phyloP scores from a whole-genome alignment of 805 yeast genomes.

The Wickerhamomyces tratensis region DNA sequence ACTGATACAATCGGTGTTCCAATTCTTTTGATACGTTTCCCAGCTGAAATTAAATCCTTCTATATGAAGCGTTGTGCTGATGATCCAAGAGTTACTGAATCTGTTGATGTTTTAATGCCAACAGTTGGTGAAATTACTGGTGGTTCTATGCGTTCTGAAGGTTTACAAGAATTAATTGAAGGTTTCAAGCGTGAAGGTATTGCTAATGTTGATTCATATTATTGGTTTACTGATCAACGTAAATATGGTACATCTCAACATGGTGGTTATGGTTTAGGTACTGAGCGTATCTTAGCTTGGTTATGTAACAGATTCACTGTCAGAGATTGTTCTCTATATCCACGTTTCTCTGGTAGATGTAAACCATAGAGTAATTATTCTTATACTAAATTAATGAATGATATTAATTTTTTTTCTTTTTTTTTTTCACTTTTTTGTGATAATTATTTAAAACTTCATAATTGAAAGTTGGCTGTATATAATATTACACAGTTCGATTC shows the following conservation, averaged over 20 bases:
- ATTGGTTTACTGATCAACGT: slow-evolving; percentile 95
- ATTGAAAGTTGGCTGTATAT: too few relatives aligned
- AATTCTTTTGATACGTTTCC: slow-evolving; percentile 87
- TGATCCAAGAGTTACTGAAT: slow-evolving; percentile 92
- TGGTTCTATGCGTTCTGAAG: slow-evolving; percentile 95
- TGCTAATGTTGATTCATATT: slow-evolving; percentile 62
- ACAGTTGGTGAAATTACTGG: slow-evolving; percentile 98
- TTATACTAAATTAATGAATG: neutral
- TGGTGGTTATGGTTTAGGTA: slow-evolving; percentile 98
- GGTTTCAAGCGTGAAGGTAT: slow-evolving; percentile 93
- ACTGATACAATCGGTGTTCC: slow-evolving; percentile 92
- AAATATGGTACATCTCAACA: slow-evolving; percentile 97
- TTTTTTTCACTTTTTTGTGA: too few relatives aligned
- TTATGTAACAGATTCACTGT: slow-evolving; percentile 95
- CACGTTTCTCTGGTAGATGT: slow-evolving; percentile 97
- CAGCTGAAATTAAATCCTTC: slow-evolving; percentile 93
- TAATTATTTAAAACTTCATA: too few relatives aligned
- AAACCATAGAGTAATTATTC: slow-evolving; percentile 47
- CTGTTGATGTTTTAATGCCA: slow-evolving; percentile 98
- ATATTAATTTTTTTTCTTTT: neutral
- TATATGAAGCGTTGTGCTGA: slow-evolving; percentile 92
- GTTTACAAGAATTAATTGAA: slow-evolving; percentile 71
- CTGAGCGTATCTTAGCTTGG: slow-evolving; percentile 98
- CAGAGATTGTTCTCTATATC: slow-evolving; percentile 95
- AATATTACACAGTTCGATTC: too few relatives aligned